phyloP scores from a whole-genome alignment of 345 rosid genomes.

The Acer saccharum region DNA sequence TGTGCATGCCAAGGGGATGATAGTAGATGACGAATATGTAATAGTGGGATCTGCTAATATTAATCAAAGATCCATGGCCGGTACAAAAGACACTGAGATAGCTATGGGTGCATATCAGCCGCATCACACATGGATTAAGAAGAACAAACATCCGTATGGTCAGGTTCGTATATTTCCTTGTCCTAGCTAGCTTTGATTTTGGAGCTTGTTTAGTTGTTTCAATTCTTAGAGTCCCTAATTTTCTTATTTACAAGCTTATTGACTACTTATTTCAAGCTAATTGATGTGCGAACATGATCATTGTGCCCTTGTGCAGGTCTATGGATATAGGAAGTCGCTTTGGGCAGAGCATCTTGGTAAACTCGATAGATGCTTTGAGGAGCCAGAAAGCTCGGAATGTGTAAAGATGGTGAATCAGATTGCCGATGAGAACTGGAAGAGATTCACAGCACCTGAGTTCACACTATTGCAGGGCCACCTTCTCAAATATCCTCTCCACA shows the following conservation, averaged over 20 bases:
- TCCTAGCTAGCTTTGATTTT: not conserved
- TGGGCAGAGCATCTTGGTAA: conserved; percentile 92
- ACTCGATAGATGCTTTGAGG: conserved; percentile 37
- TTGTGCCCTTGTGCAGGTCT: conserved; percentile 50
- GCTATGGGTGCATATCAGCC: conserved; percentile 99
- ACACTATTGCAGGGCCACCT: conserved; percentile 74
- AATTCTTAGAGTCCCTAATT: not conserved
- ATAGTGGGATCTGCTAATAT: conserved; percentile 93
- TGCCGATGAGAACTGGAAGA: conserved; percentile 68
- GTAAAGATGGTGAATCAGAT: conserved; percentile 59
- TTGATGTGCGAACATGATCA: not conserved
- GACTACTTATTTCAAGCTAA: too few relatives aligned
- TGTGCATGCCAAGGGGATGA: conserved; percentile 94
- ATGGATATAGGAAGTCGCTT: conserved; percentile 90
- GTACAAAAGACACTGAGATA: conserved; percentile 87
- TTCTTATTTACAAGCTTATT: not conserved
- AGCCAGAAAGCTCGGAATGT: conserved; percentile 63
- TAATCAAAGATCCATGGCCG: conserved; percentile 98
- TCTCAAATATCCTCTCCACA: conserved; percentile 70
- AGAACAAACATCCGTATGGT: conserved; percentile 66
- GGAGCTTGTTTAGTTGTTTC: too few relatives aligned
- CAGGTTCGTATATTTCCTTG: conserved; percentile 52
- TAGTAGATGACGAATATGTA: conserved; percentile 87
- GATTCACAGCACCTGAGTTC: conserved; percentile 37
- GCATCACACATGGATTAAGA: conserved; percentile 60